Evolutionary conservation across 202 grass and related monocot species (phyloP).

Genomic region (Panicum virgatum): DNA sequence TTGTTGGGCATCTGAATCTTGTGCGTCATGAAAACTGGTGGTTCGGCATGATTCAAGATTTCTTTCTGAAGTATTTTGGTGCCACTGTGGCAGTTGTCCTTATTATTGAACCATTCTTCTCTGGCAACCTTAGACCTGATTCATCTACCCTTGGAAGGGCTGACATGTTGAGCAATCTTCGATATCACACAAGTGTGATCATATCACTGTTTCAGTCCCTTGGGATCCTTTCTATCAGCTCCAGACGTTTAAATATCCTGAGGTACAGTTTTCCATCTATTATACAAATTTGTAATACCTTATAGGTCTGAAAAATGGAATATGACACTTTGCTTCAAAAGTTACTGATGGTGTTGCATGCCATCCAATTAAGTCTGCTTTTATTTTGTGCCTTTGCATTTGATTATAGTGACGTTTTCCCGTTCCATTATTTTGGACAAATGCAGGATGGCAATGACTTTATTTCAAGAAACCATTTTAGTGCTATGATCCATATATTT

Average conservation of each 20-base stretch:
- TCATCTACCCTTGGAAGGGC: conserved; percentile 93
- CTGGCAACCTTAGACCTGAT: conserved; percentile 92
- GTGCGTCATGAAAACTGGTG: conserved; percentile 97
- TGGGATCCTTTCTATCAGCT: conserved; percentile 89
- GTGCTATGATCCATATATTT: neutral
- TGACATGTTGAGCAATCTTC: conserved; percentile 98
- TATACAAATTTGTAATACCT: conserved; percentile 14
- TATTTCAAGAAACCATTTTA: conserved; percentile 8
- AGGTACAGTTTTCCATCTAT: conserved; percentile 56
- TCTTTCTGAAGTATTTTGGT: conserved; percentile 96
- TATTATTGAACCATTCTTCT: conserved; percentile 99
- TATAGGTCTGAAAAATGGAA: conserved; percentile 20
- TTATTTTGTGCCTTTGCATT: conserved; percentile 20
- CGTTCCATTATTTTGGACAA: conserved; percentile 22
- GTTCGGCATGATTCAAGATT: conserved; percentile 99
- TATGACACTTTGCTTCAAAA: conserved; percentile 1
- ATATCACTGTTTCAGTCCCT: conserved; percentile 96
- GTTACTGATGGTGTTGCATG: conserved; percentile 6
- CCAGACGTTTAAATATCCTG: conserved; percentile 92
- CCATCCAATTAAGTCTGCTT: conserved; percentile 1
- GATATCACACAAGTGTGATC: conserved; percentile 97
- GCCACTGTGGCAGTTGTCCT: conserved; percentile 95
- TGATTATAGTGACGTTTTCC: neutral
- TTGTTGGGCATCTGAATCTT: conserved; percentile 81
- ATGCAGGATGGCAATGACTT: neutral